Percentiles rank a stretch among this genome's conserved stretches.
Evolutionary conservation across 2,329 filamentous ascomycete genomes (phyloP).

Genomic region (Phialemoniopsis sp.): DNA sequence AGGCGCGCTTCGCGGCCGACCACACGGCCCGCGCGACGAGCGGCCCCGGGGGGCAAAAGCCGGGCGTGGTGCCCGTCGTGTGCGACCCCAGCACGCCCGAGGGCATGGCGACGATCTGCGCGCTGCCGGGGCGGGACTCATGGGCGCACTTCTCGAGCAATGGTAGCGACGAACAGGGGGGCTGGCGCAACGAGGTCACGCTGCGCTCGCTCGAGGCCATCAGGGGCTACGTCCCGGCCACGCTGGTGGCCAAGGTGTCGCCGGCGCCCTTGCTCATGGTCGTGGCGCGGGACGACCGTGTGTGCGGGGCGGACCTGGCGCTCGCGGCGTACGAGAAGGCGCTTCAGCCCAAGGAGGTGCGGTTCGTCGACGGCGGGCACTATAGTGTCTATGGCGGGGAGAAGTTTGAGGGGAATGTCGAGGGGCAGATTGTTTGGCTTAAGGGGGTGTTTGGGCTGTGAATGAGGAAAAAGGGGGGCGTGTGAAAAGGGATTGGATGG

Average conservation of each 20-base stretch:
- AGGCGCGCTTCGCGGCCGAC: neutral
- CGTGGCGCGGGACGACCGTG: conserved; percentile 1
- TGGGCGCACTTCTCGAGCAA: too few relatives aligned
- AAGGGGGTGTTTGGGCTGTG: conserved; percentile 2
- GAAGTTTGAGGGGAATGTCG: conserved; percentile 1
- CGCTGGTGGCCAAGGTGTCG: conserved; percentile 1
- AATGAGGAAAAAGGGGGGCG: too few relatives aligned
- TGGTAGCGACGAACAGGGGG: too few relatives aligned
- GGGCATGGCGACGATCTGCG: too few relatives aligned
- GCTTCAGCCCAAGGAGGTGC: conserved; percentile 2
- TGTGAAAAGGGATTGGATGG: too few relatives aligned
- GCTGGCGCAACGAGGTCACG: too few relatives aligned
- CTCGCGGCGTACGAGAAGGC: neutral
- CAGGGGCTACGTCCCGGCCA: neutral
- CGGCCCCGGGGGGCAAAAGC: neutral
- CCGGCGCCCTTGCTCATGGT: conserved; percentile 4
- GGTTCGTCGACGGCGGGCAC: conserved; percentile 1
- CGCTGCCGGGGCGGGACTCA: too few relatives aligned
- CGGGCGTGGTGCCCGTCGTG: too few relatives aligned
- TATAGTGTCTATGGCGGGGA: conserved; percentile 2
- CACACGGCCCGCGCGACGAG: conserved; percentile 3
- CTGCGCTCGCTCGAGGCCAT: too few relatives aligned
- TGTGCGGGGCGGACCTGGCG: conserved; percentile 1
- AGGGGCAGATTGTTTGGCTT: conserved; percentile 1
- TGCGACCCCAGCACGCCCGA: too few relatives aligned